A percentile compares a stretch with the other conserved stretches of the same genome.
phyloP scores from a whole-genome alignment of 257 asterid genomes.

The Gentiana straminea region DNA sequence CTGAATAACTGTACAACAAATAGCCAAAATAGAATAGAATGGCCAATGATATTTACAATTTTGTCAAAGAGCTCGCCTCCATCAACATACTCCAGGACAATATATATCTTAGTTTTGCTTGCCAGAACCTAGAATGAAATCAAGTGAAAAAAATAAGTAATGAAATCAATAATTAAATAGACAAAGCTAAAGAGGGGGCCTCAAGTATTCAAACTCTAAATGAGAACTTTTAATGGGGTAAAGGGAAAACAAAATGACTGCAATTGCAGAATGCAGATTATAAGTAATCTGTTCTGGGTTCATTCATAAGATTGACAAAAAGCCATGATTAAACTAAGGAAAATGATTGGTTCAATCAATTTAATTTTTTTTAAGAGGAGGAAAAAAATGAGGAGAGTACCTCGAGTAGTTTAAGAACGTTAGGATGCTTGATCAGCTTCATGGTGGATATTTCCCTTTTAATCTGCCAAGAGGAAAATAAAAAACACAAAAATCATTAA shows the following conservation, averaged over 20 bases:
- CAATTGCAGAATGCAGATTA: not conserved
- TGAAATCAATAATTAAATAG: not conserved
- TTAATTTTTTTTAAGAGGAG: not conserved
- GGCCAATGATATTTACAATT: constrained; percentile 38
- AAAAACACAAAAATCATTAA: not conserved
- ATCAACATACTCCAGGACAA: constrained; percentile 64
- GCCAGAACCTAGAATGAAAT: constrained; percentile 50
- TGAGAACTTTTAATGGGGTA: no score
- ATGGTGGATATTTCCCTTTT: constrained; percentile 76
- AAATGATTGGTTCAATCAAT: no score
- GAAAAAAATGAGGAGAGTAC: constrained; percentile 15
- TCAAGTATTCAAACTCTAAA: no score
- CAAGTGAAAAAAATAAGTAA: not conserved
- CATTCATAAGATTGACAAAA: no score
- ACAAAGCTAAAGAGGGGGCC: not conserved
- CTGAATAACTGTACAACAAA: not conserved
- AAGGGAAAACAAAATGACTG: not conserved
- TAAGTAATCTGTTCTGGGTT: no score
- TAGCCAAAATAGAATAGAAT: not conserved
- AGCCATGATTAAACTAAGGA: no score
- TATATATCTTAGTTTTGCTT: constrained; percentile 72
- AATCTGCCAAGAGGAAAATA: constrained; percentile 28
- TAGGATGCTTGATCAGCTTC: constrained; percentile 84
- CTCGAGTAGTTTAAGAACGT: constrained; percentile 61
- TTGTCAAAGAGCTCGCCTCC: constrained; percentile 88